Conservation (phyloP, 2,329 filamentous ascomycete genomes). For the Xylariaceae sp. region DNA sequence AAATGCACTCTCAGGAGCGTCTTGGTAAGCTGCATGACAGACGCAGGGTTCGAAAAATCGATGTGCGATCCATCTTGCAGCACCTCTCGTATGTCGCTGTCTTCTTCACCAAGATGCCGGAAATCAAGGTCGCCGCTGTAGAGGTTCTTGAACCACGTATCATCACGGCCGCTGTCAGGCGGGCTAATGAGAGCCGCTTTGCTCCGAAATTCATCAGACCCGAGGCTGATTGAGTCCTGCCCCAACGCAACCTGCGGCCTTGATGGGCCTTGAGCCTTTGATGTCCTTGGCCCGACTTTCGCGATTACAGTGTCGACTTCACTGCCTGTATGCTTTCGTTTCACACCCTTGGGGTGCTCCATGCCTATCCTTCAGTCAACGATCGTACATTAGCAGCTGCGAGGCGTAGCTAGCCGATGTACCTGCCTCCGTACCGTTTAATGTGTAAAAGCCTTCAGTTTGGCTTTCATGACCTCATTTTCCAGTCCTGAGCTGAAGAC, state of each 20-base stretch:
- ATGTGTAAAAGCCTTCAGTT: too few species aligned
- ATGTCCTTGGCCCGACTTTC: not conserved
- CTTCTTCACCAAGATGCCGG: slow-evolving; percentile 15
- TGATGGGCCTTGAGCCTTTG: too few species aligned
- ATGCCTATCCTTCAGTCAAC: too few species aligned
- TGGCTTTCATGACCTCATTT: too few species aligned
- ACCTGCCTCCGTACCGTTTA: too few species aligned
- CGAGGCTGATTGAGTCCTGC: too few species aligned
- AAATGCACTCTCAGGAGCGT: slow-evolving; percentile 75
- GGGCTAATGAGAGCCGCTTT: not conserved
- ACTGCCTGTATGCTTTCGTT: slow-evolving; percentile 20
- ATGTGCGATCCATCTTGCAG: slow-evolving; percentile 44
- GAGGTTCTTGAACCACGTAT: slow-evolving; percentile 19
- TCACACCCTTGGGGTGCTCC: slow-evolving; percentile 11
- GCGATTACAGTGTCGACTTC: slow-evolving; percentile 2
- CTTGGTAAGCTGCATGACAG: slow-evolving; percentile 78
- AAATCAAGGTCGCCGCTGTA: slow-evolving; percentile 24
- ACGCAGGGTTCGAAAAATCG: slow-evolving; percentile 74
- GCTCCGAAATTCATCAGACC: too few species aligned
- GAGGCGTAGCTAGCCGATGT: too few species aligned
- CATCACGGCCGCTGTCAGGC: not conserved
- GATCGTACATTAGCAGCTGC: too few species aligned
- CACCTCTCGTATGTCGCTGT: slow-evolving; percentile 19
- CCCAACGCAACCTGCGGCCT: too few species aligned
- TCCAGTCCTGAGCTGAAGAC: too few species aligned